phyloP scores from a whole-genome alignment of 2,329 filamentous ascomycete genomes.

The Coleophoma cylindrospora region DNA sequence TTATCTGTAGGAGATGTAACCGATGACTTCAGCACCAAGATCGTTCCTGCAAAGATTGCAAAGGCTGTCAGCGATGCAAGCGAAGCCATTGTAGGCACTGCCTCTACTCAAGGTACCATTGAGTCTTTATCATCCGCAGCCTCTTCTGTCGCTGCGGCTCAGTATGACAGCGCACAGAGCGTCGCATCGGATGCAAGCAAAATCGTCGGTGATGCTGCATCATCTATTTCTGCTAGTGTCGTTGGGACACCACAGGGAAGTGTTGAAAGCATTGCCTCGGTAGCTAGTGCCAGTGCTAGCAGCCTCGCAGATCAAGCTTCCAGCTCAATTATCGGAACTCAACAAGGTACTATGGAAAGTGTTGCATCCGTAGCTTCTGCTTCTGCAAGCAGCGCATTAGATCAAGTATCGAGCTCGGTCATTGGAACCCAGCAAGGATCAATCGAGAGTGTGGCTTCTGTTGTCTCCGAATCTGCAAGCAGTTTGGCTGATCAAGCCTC shows the following conservation, averaged over 20 bases:
- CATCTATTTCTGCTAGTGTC: slow-evolving; percentile 12
- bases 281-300: slow-evolving; percentile 20
- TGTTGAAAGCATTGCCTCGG: slow-evolving; percentile 28
- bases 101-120: slow-evolving; percentile 18
- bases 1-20: slow-evolving; percentile 67
- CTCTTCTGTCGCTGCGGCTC: slow-evolving; percentile 13
- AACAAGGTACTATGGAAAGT: slow-evolving; percentile 21
- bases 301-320: slow-evolving; percentile 22
- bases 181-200: slow-evolving; percentile 10
- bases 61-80: slow-evolving; percentile 21
- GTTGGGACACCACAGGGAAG: slow-evolving; percentile 21
- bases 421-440: slow-evolving; percentile 16
- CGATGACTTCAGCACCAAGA: slow-evolving; percentile 72
- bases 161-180: slow-evolving; percentile 15
- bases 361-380: slow-evolving; percentile 14
- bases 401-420: slow-evolving; percentile 18
- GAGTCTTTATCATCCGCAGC: slow-evolving; percentile 27
- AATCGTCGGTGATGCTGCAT: slow-evolving; percentile 16
- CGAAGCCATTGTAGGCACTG: slow-evolving; percentile 15
- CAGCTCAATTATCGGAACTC: slow-evolving; percentile 19
- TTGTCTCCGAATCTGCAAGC: slow-evolving; percentile 11
- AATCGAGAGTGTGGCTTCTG: slow-evolving; percentile 21
- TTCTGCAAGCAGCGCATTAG: slow-evolving; percentile 17
- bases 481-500: slow-evolving; percentile 8
- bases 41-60: slow-evolving; percentile 42